Base-by-base conservation (phyloP, 2,329 filamentous ascomycete species). In the Paraphaeosphaeria minitans region DNA sequence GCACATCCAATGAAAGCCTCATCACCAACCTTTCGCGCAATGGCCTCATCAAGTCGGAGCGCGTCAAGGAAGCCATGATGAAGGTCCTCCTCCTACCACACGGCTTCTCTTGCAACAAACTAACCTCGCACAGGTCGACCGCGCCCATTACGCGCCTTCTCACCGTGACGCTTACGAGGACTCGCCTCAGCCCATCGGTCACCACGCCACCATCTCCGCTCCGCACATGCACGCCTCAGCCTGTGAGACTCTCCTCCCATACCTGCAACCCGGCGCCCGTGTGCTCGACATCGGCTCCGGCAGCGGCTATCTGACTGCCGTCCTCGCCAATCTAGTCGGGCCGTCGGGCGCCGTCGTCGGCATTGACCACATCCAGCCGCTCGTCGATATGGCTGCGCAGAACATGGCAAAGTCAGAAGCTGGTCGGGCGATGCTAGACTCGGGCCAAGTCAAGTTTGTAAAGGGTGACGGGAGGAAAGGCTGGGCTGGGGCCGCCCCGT, bases 51-150 rank as follows among this genome's bases (percentile, higher is more conserved):
- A 88, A 83, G n/a, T 85, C 87, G 61, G 78, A 85, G 3, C 80
- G 84, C 24, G 91, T 96, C 35, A 90, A 89, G 69, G 82, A 86
- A n/a, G 93, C 94, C 56, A 96, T 98, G 82, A 79, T 90, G 47
- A 84, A 84, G 64, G 90, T 92, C 79, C 59, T 75, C n/a, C 48
- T 57, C 19, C 24, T 9, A 6, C 33, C 43, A 46, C 55, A 16
- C 4, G 10, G 16, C 8, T 31, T 48, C 22, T 21, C 22, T 48
- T 21, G 29, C 56, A 24, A 14, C 31, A 64, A 31, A 63, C 55
- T 57, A 43, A 58, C 4, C 45, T 10, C 33, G 9, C 13, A 9
- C 65, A 93, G 89, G 92, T 98, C 72, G 94, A 99, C 77, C 87
- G 95, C 61, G 93, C 86, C 0, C 86, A 98, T 78, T 98, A 94